Evolutionary conservation across 257 asterid species (phyloP).

Genomic region (Plectranthus barbatus): DNA sequence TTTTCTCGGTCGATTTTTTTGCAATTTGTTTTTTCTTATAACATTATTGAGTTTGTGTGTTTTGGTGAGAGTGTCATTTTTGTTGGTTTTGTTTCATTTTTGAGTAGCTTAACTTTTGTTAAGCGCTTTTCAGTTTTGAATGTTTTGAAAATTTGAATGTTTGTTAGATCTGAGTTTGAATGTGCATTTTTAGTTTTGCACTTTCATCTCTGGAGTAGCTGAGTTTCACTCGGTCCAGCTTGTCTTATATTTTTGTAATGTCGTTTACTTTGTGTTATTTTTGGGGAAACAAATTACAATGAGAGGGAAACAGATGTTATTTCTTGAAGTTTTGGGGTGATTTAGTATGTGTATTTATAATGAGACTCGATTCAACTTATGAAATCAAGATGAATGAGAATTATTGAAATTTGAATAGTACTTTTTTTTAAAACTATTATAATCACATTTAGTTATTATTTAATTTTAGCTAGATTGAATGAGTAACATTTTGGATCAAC

Average conservation of each 20-base stretch:
- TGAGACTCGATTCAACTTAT: background rate
- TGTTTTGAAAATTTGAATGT: conserved; percentile 9
- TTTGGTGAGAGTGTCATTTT: background rate
- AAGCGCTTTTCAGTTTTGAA: conserved; percentile 8
- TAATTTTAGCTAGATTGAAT: background rate
- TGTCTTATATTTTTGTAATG: background rate
- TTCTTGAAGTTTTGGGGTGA: background rate
- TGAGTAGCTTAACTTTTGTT: background rate
- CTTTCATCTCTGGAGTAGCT: conserved; percentile 1
- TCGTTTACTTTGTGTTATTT: background rate
- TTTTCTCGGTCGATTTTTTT: background rate
- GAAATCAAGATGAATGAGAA: conserved; percentile 3
- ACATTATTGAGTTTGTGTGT: background rate
- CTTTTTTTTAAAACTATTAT: background rate
- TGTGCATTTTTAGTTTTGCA: background rate
- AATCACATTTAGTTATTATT: background rate
- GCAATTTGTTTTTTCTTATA: background rate
- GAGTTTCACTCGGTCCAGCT: conserved; percentile 8
- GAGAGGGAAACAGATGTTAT: background rate
- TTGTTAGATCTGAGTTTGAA: conserved; percentile 27
- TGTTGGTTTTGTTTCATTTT: background rate
- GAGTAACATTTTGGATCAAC: background rate
- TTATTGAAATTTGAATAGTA: background rate
- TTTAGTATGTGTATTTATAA: background rate
- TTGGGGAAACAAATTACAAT: background rate